phyloP scores from a whole-genome alignment of 225 moss, liverwort and hornwort genomes.

The Straminergon stramineum region DNA sequence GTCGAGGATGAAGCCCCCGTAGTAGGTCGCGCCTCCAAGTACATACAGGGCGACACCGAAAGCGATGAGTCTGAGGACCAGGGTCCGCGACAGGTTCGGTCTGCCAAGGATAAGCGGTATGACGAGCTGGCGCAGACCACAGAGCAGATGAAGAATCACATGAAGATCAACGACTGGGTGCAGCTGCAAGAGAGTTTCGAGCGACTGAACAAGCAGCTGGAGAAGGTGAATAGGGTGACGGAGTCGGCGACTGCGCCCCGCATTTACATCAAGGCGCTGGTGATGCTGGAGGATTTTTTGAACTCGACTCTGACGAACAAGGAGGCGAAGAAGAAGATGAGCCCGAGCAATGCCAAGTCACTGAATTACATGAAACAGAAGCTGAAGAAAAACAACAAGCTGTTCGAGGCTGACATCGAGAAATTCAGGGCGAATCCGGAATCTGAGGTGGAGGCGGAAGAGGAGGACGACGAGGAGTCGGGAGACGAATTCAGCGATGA shows the following conservation, averaged over 20 bases:
- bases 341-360: conserved; percentile 89
- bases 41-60: conserved; percentile 38
- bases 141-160: conserved; percentile 84
- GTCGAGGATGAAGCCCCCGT: conserved; percentile 22
- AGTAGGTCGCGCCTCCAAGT: conserved; percentile 22
- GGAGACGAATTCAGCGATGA: conserved; percentile 47
- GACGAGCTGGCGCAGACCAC: conserved; percentile 87
- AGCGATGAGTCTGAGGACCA: conserved; percentile 83
- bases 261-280: conserved; percentile 80
- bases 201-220: conserved; percentile 89
- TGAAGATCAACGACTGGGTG: conserved; percentile 99
- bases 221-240: conserved; percentile 86
- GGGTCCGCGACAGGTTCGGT: conserved; percentile 62
- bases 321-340: conserved; percentile 98
- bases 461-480: conserved; percentile 52
- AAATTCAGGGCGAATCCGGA: conserved; percentile 75
- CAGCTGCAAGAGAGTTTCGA: conserved; percentile 95
- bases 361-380: conserved; percentile 99
- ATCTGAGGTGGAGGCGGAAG: conserved; percentile 67
- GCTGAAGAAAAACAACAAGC: conserved; percentile 90
- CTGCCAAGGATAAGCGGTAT: conserved; percentile 86
- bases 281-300: conserved; percentile 87
- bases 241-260: conserved; percentile 71
- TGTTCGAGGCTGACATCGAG: conserved; percentile 75
- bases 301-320: conserved; percentile 67